Percentiles rank a stretch among this genome's conserved stretches.
phyloP scores from a whole-genome alignment of 371 early-diverging fungal genomes.

The Mucor saturninus region DNA sequence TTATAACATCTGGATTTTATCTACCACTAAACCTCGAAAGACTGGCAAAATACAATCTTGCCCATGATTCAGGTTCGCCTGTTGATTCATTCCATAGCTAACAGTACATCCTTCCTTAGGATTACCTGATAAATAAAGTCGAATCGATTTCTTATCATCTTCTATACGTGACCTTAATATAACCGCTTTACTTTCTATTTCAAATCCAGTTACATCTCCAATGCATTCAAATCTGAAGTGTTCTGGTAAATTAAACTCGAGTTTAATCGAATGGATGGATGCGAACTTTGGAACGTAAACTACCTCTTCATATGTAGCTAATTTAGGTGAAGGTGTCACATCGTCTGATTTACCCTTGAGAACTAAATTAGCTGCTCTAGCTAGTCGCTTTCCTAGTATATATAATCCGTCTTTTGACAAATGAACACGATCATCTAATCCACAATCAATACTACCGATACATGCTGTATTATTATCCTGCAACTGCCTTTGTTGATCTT shows the following conservation, averaged over 20 bases:
- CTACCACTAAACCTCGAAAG: slow-evolving; percentile 7
- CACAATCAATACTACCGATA: slow-evolving; percentile 37
- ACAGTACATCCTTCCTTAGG: neutral
- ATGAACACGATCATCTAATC: slow-evolving; percentile 46
- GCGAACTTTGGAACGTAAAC: neutral
- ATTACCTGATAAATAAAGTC: slow-evolving; percentile 4
- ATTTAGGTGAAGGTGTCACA: slow-evolving; percentile 11
- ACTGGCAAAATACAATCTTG: slow-evolving; percentile 17
- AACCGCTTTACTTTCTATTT: neutral
- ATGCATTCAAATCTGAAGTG: neutral
- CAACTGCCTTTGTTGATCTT: slow-evolving; percentile 29
- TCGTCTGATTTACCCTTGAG: neutral
- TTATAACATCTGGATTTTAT: neutral
- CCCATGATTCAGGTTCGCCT: slow-evolving; percentile 1
- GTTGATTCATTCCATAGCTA: slow-evolving; percentile 16
- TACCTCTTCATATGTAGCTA: slow-evolving; percentile 1
- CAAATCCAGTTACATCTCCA: slow-evolving; percentile 12
- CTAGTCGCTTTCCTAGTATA: slow-evolving; percentile 36
- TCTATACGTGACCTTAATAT: slow-evolving; percentile 8
- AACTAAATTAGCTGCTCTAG: slow-evolving; percentile 20
- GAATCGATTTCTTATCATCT: neutral
- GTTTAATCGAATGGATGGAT: neutral
- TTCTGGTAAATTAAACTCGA: neutral
- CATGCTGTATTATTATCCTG: slow-evolving; percentile 13
- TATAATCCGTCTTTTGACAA: slow-evolving; percentile 33